phyloP scores from a whole-genome alignment of 225 moss, liverwort and hornwort genomes.

The Ulota crispa region DNA sequence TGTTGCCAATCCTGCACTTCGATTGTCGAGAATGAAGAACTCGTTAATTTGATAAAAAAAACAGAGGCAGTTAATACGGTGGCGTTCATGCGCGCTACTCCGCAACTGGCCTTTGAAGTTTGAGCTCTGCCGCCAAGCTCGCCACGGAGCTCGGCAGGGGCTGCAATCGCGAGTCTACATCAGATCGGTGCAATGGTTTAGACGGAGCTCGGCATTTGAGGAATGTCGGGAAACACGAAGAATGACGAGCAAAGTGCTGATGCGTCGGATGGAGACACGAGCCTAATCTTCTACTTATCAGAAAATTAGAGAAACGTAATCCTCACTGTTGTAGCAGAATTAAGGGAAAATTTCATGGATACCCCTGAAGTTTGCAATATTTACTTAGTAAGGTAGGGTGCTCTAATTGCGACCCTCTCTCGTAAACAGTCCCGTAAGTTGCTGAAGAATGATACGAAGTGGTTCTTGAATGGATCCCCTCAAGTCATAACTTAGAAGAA shows the following conservation, averaged over 20 bases:
- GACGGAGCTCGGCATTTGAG: neutral
- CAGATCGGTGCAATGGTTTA: neutral
- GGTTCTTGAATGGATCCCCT: no score
- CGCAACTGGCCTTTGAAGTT: no score
- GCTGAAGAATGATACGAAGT: no score
- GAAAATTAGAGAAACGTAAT: neutral
- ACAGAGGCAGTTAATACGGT: no score
- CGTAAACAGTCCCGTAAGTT: no score
- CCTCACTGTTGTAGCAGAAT: no score
- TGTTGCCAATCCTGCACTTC: neutral
- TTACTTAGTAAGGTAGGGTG: no score
- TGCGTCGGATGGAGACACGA: neutral
- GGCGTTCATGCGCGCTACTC: neutral
- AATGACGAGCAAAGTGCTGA: neutral
- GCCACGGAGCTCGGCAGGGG: neutral
- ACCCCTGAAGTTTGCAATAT: no score
- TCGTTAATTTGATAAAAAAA: neutral
- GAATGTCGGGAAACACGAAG: neutral
- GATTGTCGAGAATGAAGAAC: neutral
- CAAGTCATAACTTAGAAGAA: no score
- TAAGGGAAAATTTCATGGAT: no score
- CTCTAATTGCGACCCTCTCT: no score
- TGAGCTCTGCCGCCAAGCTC: neutral
- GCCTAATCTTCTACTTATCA: neutral
- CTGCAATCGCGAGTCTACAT: neutral